phyloP scores from a whole-genome alignment of 352 stramenopile species.

The Pythium aristosporum region DNA sequence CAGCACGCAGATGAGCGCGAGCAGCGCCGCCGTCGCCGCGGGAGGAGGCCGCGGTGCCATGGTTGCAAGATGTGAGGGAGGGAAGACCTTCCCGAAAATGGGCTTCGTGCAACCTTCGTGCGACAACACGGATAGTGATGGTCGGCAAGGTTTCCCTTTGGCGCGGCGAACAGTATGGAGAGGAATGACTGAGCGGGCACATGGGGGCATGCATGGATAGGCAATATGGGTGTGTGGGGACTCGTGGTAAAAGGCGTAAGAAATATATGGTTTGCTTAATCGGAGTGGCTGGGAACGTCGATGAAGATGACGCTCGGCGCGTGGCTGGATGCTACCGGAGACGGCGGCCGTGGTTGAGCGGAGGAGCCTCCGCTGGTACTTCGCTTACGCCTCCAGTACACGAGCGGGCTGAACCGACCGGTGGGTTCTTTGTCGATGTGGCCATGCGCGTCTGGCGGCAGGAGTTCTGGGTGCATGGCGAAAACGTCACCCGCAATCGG shows the following conservation, averaged over 20 bases:
- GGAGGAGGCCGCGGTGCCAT: background rate
- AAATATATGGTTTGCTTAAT: background rate
- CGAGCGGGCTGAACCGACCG: constrained; percentile 3
- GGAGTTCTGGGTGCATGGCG: constrained; percentile 11
- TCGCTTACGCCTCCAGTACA: constrained; percentile 7
- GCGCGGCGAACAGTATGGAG: background rate
- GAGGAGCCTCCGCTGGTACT: background rate
- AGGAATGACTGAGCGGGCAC: no score
- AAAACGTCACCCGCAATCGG: constrained; percentile 20
- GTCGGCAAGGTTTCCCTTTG: constrained; percentile 5
- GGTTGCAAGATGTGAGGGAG: background rate
- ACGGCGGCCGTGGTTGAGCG: background rate
- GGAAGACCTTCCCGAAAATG: background rate
- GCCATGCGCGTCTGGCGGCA: background rate
- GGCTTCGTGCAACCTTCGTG: constrained; percentile 41
- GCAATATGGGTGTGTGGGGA: constrained; percentile 1
- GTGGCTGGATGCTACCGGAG: background rate
- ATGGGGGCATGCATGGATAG: background rate
- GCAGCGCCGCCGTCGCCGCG: constrained; percentile 31
- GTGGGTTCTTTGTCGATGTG: background rate
- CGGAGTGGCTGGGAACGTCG: constrained; percentile 7
- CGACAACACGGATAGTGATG: constrained; percentile 26
- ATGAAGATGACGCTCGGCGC: constrained; percentile 26
- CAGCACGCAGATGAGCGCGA: constrained; percentile 87
- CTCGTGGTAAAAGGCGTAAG: background rate